These are phyloP conservation scores for Calonectria leucothoes DNA, from an alignment of 2,329 filamentous ascomycete genomes.

Conservation along the genomic window DNA sequence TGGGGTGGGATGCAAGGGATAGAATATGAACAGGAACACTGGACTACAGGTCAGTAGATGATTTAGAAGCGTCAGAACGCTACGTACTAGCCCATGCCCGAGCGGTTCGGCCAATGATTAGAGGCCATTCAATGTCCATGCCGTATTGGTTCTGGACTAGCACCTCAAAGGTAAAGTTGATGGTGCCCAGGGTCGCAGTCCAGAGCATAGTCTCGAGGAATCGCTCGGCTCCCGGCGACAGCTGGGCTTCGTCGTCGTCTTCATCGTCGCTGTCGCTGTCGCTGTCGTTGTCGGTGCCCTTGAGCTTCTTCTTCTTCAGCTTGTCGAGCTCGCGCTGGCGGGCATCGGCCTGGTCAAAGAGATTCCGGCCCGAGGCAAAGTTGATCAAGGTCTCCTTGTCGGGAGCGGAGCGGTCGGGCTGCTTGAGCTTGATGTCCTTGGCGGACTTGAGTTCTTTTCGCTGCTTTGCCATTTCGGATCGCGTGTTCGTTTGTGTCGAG, in stretches of 20 bases:
- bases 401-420: slow-evolving; percentile 75
- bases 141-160: slow-evolving; percentile 84
- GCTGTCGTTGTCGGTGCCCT: slow-evolving; percentile 19
- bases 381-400: slow-evolving; percentile 77
- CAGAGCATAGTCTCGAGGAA: slow-evolving; percentile 68
- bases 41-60: neutral
- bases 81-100: slow-evolving; percentile 65
- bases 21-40: slow-evolving; percentile 69
- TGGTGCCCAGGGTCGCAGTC: slow-evolving; percentile 72
- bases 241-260: slow-evolving; percentile 45
- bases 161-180: slow-evolving; percentile 84
- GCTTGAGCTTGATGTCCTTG: slow-evolving; percentile 69
- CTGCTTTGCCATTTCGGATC: slow-evolving; percentile 58
- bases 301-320: slow-evolving; percentile 18
- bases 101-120: slow-evolving; percentile 63
- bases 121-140: slow-evolving; percentile 70
- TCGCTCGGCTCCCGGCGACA: slow-evolving; percentile 61
- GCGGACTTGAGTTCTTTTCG: slow-evolving; percentile 59
- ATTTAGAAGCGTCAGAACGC: neutral
- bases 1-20: slow-evolving; percentile 65
- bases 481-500: slow-evolving; percentile 22
- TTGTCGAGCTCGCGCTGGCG: slow-evolving; percentile 48
- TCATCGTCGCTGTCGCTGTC: slow-evolving; percentile 37
- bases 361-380: slow-evolving; percentile 73
- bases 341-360: slow-evolving; percentile 63